Evolutionary conservation across 2,329 filamentous ascomycete genomes (phyloP).

Genomic region (Trichoderma breve): DNA sequence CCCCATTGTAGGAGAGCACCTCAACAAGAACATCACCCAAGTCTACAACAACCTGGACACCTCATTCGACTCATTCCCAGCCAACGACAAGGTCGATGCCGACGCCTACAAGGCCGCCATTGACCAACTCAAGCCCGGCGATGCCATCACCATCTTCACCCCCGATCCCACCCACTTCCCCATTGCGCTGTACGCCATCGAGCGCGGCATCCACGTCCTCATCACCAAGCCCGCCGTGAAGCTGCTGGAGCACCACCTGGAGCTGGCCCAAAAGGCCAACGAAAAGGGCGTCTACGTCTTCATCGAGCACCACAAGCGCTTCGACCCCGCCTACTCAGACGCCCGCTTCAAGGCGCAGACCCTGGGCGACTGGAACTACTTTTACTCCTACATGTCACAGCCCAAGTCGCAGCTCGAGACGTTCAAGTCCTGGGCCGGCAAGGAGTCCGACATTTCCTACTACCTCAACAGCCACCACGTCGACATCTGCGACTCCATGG

Average conservation of each 20-base stretch:
- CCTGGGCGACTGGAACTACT: constrained; percentile 96
- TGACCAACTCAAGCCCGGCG: constrained; percentile 74
- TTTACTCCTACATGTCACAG: constrained; percentile 96
- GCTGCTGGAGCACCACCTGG: constrained; percentile 73
- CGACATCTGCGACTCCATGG: constrained; percentile 91
- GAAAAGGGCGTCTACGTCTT: constrained; percentile 84
- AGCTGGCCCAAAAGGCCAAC: constrained; percentile 68
- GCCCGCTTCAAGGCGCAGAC: constrained; percentile 72
- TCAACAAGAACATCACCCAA: constrained; percentile 81
- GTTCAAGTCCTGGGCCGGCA: constrained; percentile 91
- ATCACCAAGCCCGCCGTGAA: constrained; percentile 94
- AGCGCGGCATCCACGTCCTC: constrained; percentile 83
- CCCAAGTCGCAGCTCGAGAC: constrained; percentile 89
- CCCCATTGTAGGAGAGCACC: constrained; percentile 63
- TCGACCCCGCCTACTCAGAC: constrained; percentile 88
- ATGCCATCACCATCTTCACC: constrained; percentile 94
- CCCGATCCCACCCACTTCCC: constrained; percentile 90
- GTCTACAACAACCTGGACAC: constrained; percentile 89
- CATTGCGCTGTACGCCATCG: constrained; percentile 88
- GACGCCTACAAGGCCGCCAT: constrained; percentile 88
- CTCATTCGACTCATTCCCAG: constrained; percentile 78
- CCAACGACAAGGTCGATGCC: constrained; percentile 69
- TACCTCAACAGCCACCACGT: constrained; percentile 95
- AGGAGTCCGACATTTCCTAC: constrained; percentile 91
- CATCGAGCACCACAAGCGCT: constrained; percentile 96